These are phyloP conservation scores for Fusarium newnesense DNA, from an alignment of 2,329 filamentous ascomycete genomes.

Conservation along the genomic window DNA sequence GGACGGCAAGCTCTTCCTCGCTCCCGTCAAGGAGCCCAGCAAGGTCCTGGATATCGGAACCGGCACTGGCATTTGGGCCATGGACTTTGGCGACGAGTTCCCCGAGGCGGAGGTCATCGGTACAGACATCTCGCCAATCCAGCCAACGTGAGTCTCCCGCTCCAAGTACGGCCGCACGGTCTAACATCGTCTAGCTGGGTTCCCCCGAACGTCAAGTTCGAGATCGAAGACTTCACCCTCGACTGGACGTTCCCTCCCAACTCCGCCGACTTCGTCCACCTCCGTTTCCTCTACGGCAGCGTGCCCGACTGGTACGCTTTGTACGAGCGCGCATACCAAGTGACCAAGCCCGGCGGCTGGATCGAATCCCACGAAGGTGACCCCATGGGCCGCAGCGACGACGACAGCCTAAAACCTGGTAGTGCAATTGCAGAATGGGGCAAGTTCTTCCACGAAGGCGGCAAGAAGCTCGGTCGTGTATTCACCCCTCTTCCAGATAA, in stretches of 20 bases:
- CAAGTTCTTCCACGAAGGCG: constrained; percentile 43
- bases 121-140: constrained; percentile 67
- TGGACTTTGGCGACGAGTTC: constrained; percentile 58
- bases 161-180: rapidly evolving
- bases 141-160: constrained; percentile 52
- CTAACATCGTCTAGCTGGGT: constrained; percentile 49
- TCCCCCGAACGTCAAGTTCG: constrained; percentile 55
- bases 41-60: constrained; percentile 34
- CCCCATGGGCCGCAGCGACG: constrained; percentile 43
- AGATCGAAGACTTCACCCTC: constrained; percentile 46
- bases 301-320: constrained; percentile 66
- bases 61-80: constrained; percentile 56
- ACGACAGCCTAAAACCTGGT: constrained; percentile 43
- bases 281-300: constrained; percentile 65
- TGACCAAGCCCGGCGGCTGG: constrained; percentile 66
- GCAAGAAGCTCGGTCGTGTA: constrained; percentile 45
- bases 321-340: constrained; percentile 60
- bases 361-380: constrained; percentile 49
- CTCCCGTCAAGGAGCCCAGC: background rate
- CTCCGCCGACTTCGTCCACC: constrained; percentile 69
- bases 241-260: constrained; percentile 44
- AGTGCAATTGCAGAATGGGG: constrained; percentile 44
- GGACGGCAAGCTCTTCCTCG: constrained; percentile 27
- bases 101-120: constrained; percentile 59
- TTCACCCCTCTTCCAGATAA: constrained; percentile 32